Base-by-base conservation (phyloP, 2,329 filamentous ascomycete genomes). In the Gnomoniopsis smithogilvyi region DNA sequence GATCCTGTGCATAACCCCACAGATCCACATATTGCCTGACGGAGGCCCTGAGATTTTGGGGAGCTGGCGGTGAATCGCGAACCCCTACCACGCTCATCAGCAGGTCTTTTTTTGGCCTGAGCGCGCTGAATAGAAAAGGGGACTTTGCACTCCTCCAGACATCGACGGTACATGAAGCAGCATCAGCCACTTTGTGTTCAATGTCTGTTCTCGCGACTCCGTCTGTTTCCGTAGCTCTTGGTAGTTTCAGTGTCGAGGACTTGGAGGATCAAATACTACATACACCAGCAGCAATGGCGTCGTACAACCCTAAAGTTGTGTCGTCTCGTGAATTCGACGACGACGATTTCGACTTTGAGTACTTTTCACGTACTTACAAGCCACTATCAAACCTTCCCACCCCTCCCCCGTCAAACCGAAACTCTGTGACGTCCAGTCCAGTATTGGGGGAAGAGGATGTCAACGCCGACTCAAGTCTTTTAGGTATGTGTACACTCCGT, bases 331-430 rank as follows among this genome's bases (percentile, higher is more conserved):
- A 54, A 46, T 34, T 60, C 57, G 54, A 55, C 45, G 74, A 77
- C 62, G 76, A 75, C 64, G 78, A 80, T 66, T 75, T 77, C 63
- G 78, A 79, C 67, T 76, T 79, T 60, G 77, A 78, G 63, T 84
- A 83, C 71, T 85, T 86, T 67, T 70, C 72, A 57, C 75, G 76
- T 61, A 86, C 85, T 64, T 89, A 89, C 72, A 81, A 84, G 51
- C 86, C 86, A 11, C 77, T 89, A 54, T 89, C 86, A 33, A 87
- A 86, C 70, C 79, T 89, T 22, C 86, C 86, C 22, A 89, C 86
- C 54, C 86, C 86, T 63, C 86, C 86, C 48, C 80, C 80, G 12
- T 86, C 83, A 48, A 80, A 79, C 52, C 74, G 73, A 60, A 74
- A 70, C 54, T 78, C 76, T 36, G 74, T 74, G 30, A 68, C 70